Conservation (phyloP, 768 basidiomycete genomes). For the Russula lepida region DNA sequence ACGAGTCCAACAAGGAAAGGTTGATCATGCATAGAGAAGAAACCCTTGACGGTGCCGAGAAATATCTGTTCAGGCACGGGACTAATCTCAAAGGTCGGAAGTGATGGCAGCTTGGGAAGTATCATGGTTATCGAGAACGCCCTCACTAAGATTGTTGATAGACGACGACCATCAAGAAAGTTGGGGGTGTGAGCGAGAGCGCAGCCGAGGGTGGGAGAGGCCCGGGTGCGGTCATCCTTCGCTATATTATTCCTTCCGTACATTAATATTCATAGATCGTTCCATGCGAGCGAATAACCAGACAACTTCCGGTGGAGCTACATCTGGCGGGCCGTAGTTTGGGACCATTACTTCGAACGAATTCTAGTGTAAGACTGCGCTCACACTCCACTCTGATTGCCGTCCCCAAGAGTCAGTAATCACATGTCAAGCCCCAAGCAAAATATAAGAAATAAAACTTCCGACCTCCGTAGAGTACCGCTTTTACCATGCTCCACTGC, state of each 20-base stretch:
- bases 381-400: too few relatives aligned
- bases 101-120: background rate
- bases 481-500: too few relatives aligned
- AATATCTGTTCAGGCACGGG: constrained; percentile 15
- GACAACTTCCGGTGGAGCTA: background rate
- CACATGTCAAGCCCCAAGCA: too few relatives aligned
- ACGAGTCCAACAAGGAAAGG: constrained; percentile 14
- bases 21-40: constrained; percentile 14
- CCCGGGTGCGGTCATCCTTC: background rate
- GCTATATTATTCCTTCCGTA: background rate
- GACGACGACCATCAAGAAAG: background rate
- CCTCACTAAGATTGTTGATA: background rate
- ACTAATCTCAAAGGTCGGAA: constrained; percentile 8
- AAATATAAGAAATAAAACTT: too few relatives aligned
- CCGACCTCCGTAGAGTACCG: too few relatives aligned
- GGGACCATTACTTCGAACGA: background rate
- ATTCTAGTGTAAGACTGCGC: too few relatives aligned
- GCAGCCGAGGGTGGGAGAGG: background rate
- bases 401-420: too few relatives aligned
- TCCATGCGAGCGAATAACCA: background rate
- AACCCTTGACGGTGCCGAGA: constrained; percentile 15
- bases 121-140: background rate
- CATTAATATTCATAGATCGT: background rate
- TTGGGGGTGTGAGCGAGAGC: background rate
- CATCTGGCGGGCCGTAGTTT: background rate